A percentile compares a stretch with the other conserved stretches of the same genome.
phyloP scores from a whole-genome alignment of 257 asterid species.

The Penstemon newberryi region DNA sequence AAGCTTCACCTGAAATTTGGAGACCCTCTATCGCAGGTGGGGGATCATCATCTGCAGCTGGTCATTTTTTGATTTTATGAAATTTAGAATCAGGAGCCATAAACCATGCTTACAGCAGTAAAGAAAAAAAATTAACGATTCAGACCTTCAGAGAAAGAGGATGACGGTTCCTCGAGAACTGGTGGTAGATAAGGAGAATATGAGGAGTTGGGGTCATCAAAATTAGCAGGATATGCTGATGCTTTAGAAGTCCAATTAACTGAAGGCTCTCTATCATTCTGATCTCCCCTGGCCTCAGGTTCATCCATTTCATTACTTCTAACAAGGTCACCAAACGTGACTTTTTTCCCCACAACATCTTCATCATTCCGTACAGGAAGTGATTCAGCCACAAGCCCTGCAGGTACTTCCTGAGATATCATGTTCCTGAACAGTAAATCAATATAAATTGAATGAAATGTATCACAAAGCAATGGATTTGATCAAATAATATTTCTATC shows the following conservation, averaged over 20 bases:
- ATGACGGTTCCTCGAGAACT: conserved; percentile 91
- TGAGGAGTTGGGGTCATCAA: conserved; percentile 84
- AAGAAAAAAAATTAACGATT: conserved; percentile 27
- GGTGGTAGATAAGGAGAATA: conserved; percentile 83
- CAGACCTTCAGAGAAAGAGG: conserved; percentile 93
- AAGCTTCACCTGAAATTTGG: conserved; percentile 95
- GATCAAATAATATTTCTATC: neutral
- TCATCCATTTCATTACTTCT: conserved; percentile 70
- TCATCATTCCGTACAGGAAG: conserved; percentile 47
- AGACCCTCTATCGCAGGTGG: conserved; percentile 92
- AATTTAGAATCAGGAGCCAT: conserved; percentile 24
- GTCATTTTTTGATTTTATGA: conserved; percentile 23
- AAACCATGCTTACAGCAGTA: conserved; percentile 31
- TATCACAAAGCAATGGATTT: neutral
- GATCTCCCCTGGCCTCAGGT: conserved; percentile 56
- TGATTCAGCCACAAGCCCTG: conserved; percentile 44
- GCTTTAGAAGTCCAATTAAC: conserved; percentile 56
- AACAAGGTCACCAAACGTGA: conserved; percentile 80
- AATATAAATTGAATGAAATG: conserved; percentile 18
- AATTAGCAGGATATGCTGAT: conserved; percentile 44
- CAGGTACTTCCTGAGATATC: conserved; percentile 45
- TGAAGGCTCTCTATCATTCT: conserved; percentile 59
- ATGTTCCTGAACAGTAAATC: conserved; percentile 46
- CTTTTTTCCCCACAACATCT: conserved; percentile 65
- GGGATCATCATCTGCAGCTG: conserved; percentile 91